A percentile compares a stretch with the other conserved stretches of the same genome.
These are phyloP conservation scores for Ophiostoma ips DNA, from an alignment of 2,329 filamentous ascomycete genomes.

Conservation along the genomic window DNA sequence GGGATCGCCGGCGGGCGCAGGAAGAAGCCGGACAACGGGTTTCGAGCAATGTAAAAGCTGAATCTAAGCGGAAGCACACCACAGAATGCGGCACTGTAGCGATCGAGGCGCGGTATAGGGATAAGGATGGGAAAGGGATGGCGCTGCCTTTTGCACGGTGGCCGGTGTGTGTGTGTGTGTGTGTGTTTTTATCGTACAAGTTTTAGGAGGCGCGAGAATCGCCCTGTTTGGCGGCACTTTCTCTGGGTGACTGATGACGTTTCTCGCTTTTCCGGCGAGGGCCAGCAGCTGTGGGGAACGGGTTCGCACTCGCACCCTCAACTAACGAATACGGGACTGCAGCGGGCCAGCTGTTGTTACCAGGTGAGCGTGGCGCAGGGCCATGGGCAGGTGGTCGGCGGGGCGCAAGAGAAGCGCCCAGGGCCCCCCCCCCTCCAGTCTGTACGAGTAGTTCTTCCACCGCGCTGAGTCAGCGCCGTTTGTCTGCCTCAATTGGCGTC, in stretches of 20 bases:
- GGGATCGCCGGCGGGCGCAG: not conserved
- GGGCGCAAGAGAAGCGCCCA: not conserved
- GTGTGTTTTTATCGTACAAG: too few relatives aligned
- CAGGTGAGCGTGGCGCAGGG: constrained; percentile 5
- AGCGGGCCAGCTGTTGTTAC: not conserved
- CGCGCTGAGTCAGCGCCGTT: too few relatives aligned
- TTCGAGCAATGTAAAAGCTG: not conserved
- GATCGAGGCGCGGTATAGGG: too few relatives aligned
- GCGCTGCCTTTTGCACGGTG: too few relatives aligned
- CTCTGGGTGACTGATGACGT: constrained; percentile 6
- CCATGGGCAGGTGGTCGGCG: not conserved
- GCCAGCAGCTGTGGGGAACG: not conserved
- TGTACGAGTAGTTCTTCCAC: too few relatives aligned
- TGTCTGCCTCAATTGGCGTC: too few relatives aligned
- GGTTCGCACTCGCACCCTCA: too few relatives aligned
- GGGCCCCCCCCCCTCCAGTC: too few relatives aligned
- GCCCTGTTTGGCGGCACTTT: too few relatives aligned
- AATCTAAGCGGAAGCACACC: too few relatives aligned
- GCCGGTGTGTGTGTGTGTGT: not conserved
- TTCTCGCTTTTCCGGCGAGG: constrained; percentile 2
- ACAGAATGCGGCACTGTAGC: too few relatives aligned
- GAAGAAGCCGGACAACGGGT: not conserved
- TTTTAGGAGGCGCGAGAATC: not conserved
- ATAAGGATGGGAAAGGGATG: too few relatives aligned
- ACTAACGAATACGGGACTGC: not conserved